Percentiles rank a stretch among this genome's conserved stretches.
These are phyloP conservation scores for Porodaedalea pini DNA, from an alignment of 1,284 basidiomycete genomes.

Conservation along the genomic window DNA sequence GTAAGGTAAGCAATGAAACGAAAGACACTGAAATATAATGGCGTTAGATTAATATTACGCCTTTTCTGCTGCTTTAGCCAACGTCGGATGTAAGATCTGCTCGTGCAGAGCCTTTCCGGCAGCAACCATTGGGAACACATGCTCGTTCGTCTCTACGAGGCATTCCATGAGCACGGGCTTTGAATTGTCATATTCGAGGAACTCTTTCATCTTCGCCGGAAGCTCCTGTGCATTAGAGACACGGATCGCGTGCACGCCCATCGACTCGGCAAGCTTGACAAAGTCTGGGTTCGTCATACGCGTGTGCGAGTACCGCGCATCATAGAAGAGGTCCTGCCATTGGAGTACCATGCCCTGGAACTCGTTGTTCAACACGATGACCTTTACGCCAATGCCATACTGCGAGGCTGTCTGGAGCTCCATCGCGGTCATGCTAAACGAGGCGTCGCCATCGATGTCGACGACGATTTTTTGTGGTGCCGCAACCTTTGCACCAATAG, in stretches of 20 bases:
- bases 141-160: conserved; percentile 81
- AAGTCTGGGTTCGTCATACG: conserved; percentile 95
- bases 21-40: no score
- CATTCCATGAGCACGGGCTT: conserved; percentile 93
- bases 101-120: conserved; percentile 92
- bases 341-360: conserved; percentile 99
- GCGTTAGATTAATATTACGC: conserved; percentile 8
- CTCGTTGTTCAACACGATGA: conserved; percentile 87
- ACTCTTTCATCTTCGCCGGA: conserved; percentile 96
- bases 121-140: conserved; percentile 92
- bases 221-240: conserved; percentile 73
- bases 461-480: conserved; percentile 91
- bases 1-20: no score
- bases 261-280: conserved; percentile 80
- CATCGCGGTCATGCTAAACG: conserved; percentile 99
- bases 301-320: conserved; percentile 91
- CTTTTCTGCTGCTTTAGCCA: conserved; percentile 27
- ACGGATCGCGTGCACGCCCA: conserved; percentile 89
- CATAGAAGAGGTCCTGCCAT: conserved; percentile 99
- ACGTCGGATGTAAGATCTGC: conserved; percentile 64
- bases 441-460: conserved; percentile 97
- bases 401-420: conserved; percentile 93
- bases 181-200: conserved; percentile 87
- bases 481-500: conserved; percentile 96
- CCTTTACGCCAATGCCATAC: conserved; percentile 92